Conservation (phyloP, 345 rosid genomes). For the rapeseed (Brassica napus) region DNA sequence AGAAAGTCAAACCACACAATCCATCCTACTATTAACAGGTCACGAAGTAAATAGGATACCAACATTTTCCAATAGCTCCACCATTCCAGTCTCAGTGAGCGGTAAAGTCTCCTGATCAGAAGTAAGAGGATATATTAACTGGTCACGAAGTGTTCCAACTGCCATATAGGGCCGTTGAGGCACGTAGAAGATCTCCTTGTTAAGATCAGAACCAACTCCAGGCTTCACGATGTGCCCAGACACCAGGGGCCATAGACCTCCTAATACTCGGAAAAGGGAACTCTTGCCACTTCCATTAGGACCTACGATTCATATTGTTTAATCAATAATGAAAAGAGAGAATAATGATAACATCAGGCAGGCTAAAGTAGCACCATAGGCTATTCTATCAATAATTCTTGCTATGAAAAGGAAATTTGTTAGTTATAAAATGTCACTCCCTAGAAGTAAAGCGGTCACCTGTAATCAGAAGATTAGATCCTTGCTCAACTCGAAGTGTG, state of each 20-base stretch:
- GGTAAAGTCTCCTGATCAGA: slow-evolving; percentile 64
- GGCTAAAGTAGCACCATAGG: not conserved
- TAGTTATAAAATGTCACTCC: slow-evolving; percentile 6
- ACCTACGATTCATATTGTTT: slow-evolving; percentile 53
- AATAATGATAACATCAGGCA: slow-evolving; percentile 5
- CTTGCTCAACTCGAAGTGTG: slow-evolving; percentile 78
- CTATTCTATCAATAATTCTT: not conserved
- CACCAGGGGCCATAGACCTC: slow-evolving; percentile 98
- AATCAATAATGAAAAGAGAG: slow-evolving; percentile 3
- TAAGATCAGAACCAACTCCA: slow-evolving; percentile 97
- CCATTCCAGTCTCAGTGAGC: slow-evolving; percentile 76
- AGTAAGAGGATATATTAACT: slow-evolving; percentile 95
- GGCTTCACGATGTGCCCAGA: slow-evolving; percentile 96
- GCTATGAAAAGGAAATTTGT: not conserved
- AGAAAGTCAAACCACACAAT: slow-evolving; percentile 18
- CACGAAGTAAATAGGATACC: slow-evolving; percentile 21
- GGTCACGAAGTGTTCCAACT: slow-evolving; percentile 94
- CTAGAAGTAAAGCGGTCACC: slow-evolving; percentile 48
- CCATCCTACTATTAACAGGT: slow-evolving; percentile 17
- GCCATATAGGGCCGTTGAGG: slow-evolving; percentile 99
- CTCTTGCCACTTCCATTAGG: slow-evolving; percentile 99
- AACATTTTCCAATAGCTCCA: slow-evolving; percentile 90
- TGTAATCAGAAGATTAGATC: slow-evolving; percentile 96
- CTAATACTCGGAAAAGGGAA: slow-evolving; percentile 97
- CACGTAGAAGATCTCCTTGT: slow-evolving; percentile 95